A percentile compares a stretch with the other conserved stretches of the same genome.
Conservation (phyloP, 345 rosid species). For the Clarkia xantiana region DNA sequence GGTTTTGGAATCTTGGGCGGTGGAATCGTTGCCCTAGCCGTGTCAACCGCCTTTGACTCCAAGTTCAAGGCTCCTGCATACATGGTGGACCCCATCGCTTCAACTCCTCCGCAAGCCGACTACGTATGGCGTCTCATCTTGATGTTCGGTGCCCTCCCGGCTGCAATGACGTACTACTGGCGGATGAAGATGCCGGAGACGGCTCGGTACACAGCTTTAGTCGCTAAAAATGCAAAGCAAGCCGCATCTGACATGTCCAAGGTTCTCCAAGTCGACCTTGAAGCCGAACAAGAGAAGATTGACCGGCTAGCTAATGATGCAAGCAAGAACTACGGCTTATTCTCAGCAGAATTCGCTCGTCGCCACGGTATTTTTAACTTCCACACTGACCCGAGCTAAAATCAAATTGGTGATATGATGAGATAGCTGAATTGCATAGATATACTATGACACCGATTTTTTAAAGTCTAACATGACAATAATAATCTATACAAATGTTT, state of each 20-base stretch:
- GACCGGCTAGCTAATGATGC: slow-evolving; percentile 2
- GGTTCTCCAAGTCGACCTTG: slow-evolving; percentile 43
- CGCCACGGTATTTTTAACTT: too few relatives aligned
- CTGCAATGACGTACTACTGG: slow-evolving; percentile 48
- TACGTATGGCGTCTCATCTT: slow-evolving; percentile 49
- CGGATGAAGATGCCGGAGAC: slow-evolving; percentile 65
- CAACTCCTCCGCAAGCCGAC: slow-evolving; percentile 45
- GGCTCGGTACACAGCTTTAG: slow-evolving; percentile 57
- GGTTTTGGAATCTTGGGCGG: slow-evolving; percentile 54
- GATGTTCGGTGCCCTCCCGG: slow-evolving; percentile 56
- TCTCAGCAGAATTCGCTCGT: slow-evolving; percentile 19
- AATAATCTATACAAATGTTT: too few relatives aligned
- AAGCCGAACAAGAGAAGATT: slow-evolving; percentile 26
- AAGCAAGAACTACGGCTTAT: slow-evolving; percentile 31
- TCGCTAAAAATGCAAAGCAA: slow-evolving; percentile 39
- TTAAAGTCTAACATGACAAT: too few relatives aligned
- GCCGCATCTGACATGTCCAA: slow-evolving; percentile 54
- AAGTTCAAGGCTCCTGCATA: slow-evolving; percentile 25
- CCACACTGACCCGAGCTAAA: too few relatives aligned
- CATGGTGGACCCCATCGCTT: slow-evolving; percentile 14
- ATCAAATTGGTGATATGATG: too few relatives aligned
- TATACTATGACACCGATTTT: too few relatives aligned
- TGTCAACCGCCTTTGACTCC: slow-evolving; percentile 22
- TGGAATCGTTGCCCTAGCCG: slow-evolving; percentile 28
- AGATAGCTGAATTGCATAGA: too few relatives aligned